phyloP scores from a whole-genome alignment of 2,329 filamentous ascomycete genomes.

The Thielaviopsis euricoi region DNA sequence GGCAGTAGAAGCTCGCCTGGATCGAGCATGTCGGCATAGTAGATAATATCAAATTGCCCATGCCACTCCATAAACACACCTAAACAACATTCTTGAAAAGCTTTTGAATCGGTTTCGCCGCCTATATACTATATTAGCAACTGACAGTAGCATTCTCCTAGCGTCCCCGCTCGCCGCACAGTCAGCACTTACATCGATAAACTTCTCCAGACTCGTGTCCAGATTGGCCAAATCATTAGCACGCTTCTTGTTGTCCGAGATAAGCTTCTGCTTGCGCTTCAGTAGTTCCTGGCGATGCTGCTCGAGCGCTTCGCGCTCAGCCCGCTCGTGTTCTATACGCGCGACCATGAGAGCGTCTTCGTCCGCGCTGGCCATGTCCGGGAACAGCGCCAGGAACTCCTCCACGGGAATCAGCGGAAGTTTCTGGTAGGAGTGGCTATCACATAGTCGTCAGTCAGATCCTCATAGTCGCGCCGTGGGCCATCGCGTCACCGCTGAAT shows the following conservation, averaged over 20 bases:
- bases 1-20: background rate
- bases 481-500: too few species aligned
- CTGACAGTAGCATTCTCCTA: too few species aligned
- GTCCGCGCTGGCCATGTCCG: constrained; percentile 54
- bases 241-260: constrained; percentile 67
- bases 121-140: constrained; percentile 29
- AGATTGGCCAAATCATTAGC: constrained; percentile 86
- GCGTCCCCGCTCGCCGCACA: background rate
- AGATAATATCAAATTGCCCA: background rate
- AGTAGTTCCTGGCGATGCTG: constrained; percentile 63
- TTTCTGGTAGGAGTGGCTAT: constrained; percentile 73
- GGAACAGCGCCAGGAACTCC: constrained; percentile 61
- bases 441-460: background rate
- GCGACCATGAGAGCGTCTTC: constrained; percentile 77
- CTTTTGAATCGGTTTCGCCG: constrained; percentile 75
- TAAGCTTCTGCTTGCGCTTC: constrained; percentile 46
- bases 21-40: background rate
- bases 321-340: constrained; percentile 78
- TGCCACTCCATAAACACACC: constrained; percentile 11
- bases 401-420: constrained; percentile 72
- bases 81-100: constrained; percentile 60
- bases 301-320: constrained; percentile 70
- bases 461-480: background rate
- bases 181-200: constrained; percentile 57
- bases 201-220: constrained; percentile 83